A percentile compares a stretch with the other conserved stretches of the same genome.
phyloP scores from a whole-genome alignment of 1,284 basidiomycete genomes.

The Puccinia polysora region DNA sequence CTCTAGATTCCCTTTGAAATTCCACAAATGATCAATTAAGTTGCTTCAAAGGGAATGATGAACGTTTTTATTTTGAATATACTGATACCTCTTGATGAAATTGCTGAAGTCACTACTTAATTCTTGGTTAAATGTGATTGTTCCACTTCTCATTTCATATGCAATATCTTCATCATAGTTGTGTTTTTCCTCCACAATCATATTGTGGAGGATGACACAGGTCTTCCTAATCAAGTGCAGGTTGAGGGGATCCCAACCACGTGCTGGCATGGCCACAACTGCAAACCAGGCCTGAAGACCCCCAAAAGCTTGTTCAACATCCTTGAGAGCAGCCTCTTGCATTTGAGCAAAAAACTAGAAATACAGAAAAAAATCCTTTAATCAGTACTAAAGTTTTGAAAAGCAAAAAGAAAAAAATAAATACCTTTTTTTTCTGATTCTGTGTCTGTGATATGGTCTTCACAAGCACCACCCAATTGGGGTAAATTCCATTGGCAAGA shows the following conservation, averaged over 20 bases:
- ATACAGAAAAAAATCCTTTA: background rate
- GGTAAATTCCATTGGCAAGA: background rate
- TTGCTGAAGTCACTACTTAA: too few relatives aligned
- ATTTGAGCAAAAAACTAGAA: background rate
- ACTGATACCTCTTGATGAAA: too few relatives aligned
- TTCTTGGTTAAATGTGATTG: too few relatives aligned
- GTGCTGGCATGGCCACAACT: background rate
- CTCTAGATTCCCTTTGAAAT: too few relatives aligned
- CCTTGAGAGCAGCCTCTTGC: background rate
- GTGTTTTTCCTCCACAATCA: background rate
- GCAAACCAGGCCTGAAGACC: background rate
- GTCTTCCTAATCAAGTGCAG: background rate
- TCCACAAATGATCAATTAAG: too few relatives aligned
- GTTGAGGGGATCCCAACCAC: background rate
- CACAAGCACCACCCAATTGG: background rate
- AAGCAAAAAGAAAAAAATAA: background rate
- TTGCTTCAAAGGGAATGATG: too few relatives aligned
- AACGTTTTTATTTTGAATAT: too few relatives aligned
- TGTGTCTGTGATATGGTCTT: background rate
- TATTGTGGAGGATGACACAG: background rate
- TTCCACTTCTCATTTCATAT: too few relatives aligned
- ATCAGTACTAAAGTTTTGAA: too few relatives aligned
- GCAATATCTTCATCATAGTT: too few relatives aligned
- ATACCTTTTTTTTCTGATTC: background rate
- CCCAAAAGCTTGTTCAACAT: conserved; percentile 5